Evolutionary conservation across 1,284 basidiomycete genomes (phyloP), one percentile per base, ranked within the genome.

Genomic region (Rhodotorula glutinis): DNA sequence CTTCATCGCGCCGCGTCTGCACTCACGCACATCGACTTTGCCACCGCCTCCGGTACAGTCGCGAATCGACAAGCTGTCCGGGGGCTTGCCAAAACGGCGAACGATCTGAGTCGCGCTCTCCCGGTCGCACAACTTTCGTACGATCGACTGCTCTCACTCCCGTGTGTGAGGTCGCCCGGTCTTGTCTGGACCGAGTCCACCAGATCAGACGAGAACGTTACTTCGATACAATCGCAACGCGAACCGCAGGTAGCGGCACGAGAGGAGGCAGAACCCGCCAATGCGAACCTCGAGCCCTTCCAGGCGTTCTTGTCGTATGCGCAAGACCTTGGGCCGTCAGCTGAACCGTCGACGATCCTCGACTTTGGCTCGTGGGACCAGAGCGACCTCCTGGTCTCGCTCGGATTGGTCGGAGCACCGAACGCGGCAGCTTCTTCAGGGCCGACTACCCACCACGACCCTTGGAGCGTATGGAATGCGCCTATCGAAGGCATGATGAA

Each of bases 301-400:
- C 57, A 72, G 44, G 61, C 68, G 25, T 64, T 67, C 62, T 56
- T 72, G 21, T 52, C 49, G 27, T 67, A 66, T 57, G 60, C 65
- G 5, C 19, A 46, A n/a, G 61, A 63, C n/a, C 63, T 67, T 29
- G 60, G 68, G 14, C 65, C 67, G 3, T 16, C 40, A 4, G 65
- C 61, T 23, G 49, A 44, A 16, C 38, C 62, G 3, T 53, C 62
- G 30, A 68, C 67, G 33, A 61, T 72, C 10, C 60, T 70, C 62
- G 71, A 70, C 40, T 67, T 65, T 21, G 61, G 62, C 30, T 55
- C 59, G 21, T 72, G 71, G 71, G 71, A 72, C 40, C 71, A 72
- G 30, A 54, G 60, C 10, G 71, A 72, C 53, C 47, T 72, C 2
- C 61, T 72, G 46, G 61, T 70, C 40, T 65, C 63, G 3, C 68